Percentiles rank a stretch among this genome's conserved stretches.
These are phyloP conservation scores for Warburgia ugandensis DNA, from an alignment of 164 flowering plant species.

Conservation along the genomic window DNA sequence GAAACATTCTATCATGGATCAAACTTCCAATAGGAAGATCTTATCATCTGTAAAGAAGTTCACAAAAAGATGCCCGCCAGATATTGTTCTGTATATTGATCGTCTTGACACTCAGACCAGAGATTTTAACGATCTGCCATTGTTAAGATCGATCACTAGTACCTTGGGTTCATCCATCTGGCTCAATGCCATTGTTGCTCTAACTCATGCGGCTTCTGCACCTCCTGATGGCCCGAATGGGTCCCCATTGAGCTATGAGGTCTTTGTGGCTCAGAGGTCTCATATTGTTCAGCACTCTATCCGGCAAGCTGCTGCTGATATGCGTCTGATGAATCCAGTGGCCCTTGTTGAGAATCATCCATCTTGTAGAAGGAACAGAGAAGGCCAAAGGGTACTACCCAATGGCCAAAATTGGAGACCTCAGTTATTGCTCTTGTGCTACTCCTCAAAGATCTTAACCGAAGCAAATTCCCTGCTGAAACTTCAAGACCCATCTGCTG, in stretches of 20 bases:
- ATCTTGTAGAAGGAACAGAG: conserved; percentile 77
- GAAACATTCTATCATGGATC: conserved; percentile 64
- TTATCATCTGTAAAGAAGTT: conserved; percentile 57
- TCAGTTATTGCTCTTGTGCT: conserved; percentile 66
- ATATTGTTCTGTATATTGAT: conserved; percentile 83
- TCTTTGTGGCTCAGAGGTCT: conserved; percentile 77
- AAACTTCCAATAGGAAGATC: conserved; percentile 46
- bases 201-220: conserved; percentile 88
- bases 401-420: conserved; percentile 88
- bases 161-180: conserved; percentile 68
- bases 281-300: conserved; percentile 81
- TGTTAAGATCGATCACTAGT: conserved; percentile 52
- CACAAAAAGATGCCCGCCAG: conserved; percentile 70
- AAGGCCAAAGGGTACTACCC: conserved; percentile 81
- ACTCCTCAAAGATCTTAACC: conserved; percentile 78
- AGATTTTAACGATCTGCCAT: conserved; percentile 83
- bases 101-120: conserved; percentile 73
- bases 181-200: conserved; percentile 76
- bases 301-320: conserved; percentile 84
- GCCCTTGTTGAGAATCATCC: conserved; percentile 94
- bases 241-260: conserved; percentile 75
- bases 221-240: conserved; percentile 99
- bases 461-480: conserved; percentile 75
- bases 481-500: conserved; percentile 65
- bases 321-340: conserved; percentile 86